A percentile compares a stretch with the other conserved stretches of the same genome.
Evolutionary conservation across 139 green algal genomes (phyloP).

Genomic region (Chlamydomonas eustigma): DNA sequence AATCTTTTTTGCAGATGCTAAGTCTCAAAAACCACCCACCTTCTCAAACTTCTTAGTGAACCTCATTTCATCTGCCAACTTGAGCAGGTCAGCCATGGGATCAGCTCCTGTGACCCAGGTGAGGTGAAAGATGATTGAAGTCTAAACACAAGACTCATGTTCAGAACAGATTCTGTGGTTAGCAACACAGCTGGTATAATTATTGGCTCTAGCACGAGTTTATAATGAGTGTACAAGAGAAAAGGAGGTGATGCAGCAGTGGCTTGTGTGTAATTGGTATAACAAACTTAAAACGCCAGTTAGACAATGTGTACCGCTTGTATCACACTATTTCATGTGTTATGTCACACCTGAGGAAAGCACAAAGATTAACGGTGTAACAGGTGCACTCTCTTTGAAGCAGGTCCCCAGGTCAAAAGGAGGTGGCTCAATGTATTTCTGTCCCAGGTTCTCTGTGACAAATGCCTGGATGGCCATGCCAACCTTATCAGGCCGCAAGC

Average conservation of each 20-base stretch:
- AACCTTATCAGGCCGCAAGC: conserved; percentile 74
- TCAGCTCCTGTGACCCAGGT: conserved; percentile 51
- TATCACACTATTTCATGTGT: no score
- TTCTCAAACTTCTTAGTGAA: conserved; percentile 80
- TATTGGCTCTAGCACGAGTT: no score
- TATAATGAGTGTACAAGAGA: no score
- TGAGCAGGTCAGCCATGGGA: conserved; percentile 79
- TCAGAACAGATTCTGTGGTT: no score
- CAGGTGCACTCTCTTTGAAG: conserved; percentile 55
- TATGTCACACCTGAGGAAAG: conserved; percentile 53
- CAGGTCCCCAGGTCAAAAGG: conserved; percentile 69
- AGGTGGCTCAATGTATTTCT: conserved; percentile 72
- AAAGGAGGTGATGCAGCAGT: no score
- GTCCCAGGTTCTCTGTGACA: conserved; percentile 54
- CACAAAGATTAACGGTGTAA: conserved; percentile 77
- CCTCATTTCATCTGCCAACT: conserved; percentile 77
- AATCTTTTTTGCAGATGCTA: no score
- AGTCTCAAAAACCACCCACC: no score
- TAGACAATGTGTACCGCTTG: no score
- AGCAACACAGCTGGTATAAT: no score
- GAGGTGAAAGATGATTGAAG: not conserved
- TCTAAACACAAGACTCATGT: no score
- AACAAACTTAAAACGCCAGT: no score
- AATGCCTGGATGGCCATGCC: conserved; percentile 54
- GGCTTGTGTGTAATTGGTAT: no score